Evolutionary conservation across 805 yeast genomes (phyloP).

Genomic region (Candida endomychidarum): DNA sequence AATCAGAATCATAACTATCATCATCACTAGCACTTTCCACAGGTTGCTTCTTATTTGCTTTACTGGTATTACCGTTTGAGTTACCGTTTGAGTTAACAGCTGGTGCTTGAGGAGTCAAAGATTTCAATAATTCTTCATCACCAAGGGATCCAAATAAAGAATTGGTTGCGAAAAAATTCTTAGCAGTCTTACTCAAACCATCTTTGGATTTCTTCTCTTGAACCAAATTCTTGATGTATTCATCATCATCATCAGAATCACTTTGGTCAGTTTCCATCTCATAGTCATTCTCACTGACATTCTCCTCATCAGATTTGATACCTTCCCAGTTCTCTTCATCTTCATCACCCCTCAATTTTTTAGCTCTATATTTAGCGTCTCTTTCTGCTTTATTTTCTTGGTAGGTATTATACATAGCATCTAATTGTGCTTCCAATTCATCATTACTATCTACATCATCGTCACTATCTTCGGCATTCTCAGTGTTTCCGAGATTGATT

Average conservation of each 20-base stretch:
- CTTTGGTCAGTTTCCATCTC: slow-evolving; percentile 38
- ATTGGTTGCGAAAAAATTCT: slow-evolving; percentile 41
- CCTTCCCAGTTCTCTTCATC: slow-evolving; percentile 82
- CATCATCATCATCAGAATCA: slow-evolving; percentile 67
- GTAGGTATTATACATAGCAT: slow-evolving; percentile 74
- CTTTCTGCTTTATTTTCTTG: slow-evolving; percentile 66
- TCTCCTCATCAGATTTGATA: slow-evolving; percentile 49
- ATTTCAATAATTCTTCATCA: slow-evolving; percentile 50
- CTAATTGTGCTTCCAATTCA: slow-evolving; percentile 77
- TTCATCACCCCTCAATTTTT: slow-evolving; percentile 70
- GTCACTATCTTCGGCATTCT: slow-evolving; percentile 31
- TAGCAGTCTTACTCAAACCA: slow-evolving; percentile 35
- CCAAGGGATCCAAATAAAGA: slow-evolving; percentile 39
- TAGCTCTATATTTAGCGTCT: slow-evolving; percentile 68
- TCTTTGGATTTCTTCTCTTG: slow-evolving; percentile 44
- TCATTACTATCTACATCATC: slow-evolving; percentile 53
- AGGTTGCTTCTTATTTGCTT: slow-evolving; percentile 6
- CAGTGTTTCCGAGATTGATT: slow-evolving; percentile 54
- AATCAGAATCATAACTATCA: slow-evolving; percentile 30
- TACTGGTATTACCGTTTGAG: slow-evolving; percentile 2
- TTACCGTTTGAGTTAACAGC: not conserved
- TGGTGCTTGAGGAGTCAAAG: slow-evolving; percentile 26
- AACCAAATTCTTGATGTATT: slow-evolving; percentile 57
- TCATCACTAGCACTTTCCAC: slow-evolving; percentile 40
- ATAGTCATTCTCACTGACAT: slow-evolving; percentile 43